These are phyloP conservation scores for Lactifluus volemus DNA, from an alignment of 768 basidiomycete genomes.

Conservation along the genomic window DNA sequence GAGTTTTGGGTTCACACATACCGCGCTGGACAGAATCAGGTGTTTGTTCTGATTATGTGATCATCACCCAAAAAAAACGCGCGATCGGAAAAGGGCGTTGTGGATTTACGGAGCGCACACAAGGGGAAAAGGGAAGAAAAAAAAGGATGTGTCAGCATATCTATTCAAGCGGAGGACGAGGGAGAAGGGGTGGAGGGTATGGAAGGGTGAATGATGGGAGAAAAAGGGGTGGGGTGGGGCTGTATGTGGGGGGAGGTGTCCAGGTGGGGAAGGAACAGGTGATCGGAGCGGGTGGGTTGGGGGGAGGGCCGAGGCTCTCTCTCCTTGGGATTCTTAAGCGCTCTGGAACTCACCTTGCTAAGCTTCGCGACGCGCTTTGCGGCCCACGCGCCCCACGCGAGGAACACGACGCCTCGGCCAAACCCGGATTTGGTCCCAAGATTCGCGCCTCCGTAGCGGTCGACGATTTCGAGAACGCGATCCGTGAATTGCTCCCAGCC, in stretches of 20 bases:
- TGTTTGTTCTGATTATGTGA: constrained; percentile 53
- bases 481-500: constrained; percentile 93
- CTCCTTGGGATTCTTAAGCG: background rate
- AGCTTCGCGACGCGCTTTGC: constrained; percentile 73
- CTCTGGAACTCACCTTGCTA: constrained; percentile 42
- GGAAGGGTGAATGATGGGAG: no score
- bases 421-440: constrained; percentile 41
- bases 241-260: no score
- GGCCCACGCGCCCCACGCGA: constrained; percentile 89
- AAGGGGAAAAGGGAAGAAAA: no score
- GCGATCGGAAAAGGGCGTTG: background rate
- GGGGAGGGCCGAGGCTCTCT: no score
- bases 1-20: constrained; percentile 30
- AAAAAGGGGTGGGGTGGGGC: no score
- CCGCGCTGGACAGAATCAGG: constrained; percentile 67
- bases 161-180: no score
- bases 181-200: no score
- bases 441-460: constrained; percentile 68
- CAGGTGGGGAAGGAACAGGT: no score
- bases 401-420: constrained; percentile 73
- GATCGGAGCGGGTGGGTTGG: no score
- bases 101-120: background rate
- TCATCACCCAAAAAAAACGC: background rate
- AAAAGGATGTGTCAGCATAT: no score
- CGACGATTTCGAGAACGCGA: constrained; percentile 68